Base-by-base conservation (phyloP, 345 rosid genomes). In the Euphorbia tirucalli region DNA sequence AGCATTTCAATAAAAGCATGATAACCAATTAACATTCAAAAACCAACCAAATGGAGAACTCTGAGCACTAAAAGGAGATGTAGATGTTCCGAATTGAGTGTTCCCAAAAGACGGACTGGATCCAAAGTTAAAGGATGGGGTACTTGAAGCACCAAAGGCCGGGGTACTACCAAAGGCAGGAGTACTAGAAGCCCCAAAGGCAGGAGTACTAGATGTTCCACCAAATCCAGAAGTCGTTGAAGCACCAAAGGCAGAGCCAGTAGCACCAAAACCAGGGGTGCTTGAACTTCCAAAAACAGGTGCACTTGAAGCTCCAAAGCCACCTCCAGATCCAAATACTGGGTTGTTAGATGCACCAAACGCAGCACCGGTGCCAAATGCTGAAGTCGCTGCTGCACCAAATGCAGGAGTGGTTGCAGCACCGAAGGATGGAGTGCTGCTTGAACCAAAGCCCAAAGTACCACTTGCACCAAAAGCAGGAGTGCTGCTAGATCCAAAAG, bases 61-160 rank as follows among this genome's bases (percentile, higher is more conserved):
- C 80, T 88, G 98, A 39, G 85, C 81, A 73, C 93, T 93, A 72
- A 90, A 89, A 61, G 89, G 79, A 69, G 97, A 76, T 61, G 86
- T 50, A 64, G 80, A 73, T 35, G 85, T 76, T 52, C 86, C 92
- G 78, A 93, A 93, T 64, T 89, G 77, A 68, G 82, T 88, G 82
- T 90, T 87, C 66, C 90, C 88, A 87, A 92, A 92, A 71, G 89
- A 83, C 56, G 93, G 87, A 75, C 86, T 66, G 7, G 96, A 84
- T 52, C 84, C 81, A 79, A 89, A 90, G 80, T 81, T 84, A 74
- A 78, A 78, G 25, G 75, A 68, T 31, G 78, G 64, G 27, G 81
- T 27, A 65, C 72, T 64, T 5, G 84, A 67, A 24, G 74, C 46
- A 32, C 83, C 86, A 32, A 83, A 83, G 15, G 77, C 80, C 3